Evolutionary conservation across 805 yeast genomes (phyloP).

Genomic region (Candida pseudoglaebosa): DNA sequence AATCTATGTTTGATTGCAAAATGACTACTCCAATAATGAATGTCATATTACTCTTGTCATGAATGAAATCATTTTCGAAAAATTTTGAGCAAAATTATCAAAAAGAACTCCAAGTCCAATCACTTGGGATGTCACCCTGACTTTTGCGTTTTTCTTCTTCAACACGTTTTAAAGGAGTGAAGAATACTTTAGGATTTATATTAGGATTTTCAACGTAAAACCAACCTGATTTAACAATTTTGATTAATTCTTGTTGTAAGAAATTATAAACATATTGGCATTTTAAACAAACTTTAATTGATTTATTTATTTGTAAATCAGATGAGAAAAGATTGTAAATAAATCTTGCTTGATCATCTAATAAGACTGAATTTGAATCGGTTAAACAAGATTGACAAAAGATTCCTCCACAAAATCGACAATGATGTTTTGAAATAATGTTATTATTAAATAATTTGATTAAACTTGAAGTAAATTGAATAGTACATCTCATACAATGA

Average conservation of each 20-base stretch:
- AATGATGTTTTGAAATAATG: constrained; percentile 38
- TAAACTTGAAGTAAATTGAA: constrained; percentile 27
- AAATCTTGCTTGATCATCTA: constrained; percentile 1
- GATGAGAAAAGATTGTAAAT: not conserved
- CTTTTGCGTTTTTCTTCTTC: constrained; percentile 2
- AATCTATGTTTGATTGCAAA: not conserved
- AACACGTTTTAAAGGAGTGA: constrained; percentile 1
- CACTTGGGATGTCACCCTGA: constrained; percentile 26
- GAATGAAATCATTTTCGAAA: no score
- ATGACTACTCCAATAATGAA: not conserved
- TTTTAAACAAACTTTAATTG: constrained; percentile 2
- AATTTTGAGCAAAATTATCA: constrained; percentile 16
- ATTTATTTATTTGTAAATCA: not conserved
- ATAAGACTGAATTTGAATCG: constrained; percentile 7
- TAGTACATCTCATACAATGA: constrained; percentile 42
- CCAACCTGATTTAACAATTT: constrained; percentile 1
- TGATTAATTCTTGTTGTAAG: constrained; percentile 1
- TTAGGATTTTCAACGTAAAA: constrained; percentile 2
- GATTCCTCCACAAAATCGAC: constrained; percentile 49
- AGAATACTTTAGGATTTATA: constrained; percentile 1
- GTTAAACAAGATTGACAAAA: constrained; percentile 35
- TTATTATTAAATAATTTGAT: constrained; percentile 14
- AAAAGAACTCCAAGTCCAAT: constrained; percentile 55
- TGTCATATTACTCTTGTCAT: not conserved
- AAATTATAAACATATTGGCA: constrained; percentile 1